Percentiles rank a stretch among this genome's conserved stretches.
These are phyloP conservation scores for Aspergillus panamensis DNA, from an alignment of 495 filamentous ascomycete genomes.

Conservation along the genomic window DNA sequence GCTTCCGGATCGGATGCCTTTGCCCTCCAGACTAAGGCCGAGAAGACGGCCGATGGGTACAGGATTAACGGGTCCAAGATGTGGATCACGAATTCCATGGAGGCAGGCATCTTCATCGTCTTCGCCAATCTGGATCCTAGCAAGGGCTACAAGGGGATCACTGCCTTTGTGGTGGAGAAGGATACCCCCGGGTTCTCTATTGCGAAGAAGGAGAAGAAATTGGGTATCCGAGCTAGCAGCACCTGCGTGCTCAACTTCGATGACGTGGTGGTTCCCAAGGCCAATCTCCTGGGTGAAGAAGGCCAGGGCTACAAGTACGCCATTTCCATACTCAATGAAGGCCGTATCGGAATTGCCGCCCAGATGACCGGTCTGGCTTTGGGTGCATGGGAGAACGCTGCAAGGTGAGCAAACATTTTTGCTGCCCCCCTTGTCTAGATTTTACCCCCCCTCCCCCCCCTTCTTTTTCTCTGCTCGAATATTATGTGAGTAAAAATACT, in stretches of 20 bases:
- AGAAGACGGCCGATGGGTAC: slow-evolving; percentile 72
- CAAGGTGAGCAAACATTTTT: slow-evolving; percentile 52
- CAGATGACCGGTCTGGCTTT: slow-evolving; percentile 98
- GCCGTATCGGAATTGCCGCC: slow-evolving; percentile 93
- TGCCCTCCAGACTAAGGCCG: slow-evolving; percentile 83
- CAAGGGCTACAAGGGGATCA: slow-evolving; percentile 93
- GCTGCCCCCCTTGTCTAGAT: not conserved
- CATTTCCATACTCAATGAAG: slow-evolving; percentile 94
- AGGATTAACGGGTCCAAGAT: slow-evolving; percentile 91
- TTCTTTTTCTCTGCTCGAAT: not conserved
- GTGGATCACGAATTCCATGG: slow-evolving; percentile 98
- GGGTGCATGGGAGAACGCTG: slow-evolving; percentile 95
- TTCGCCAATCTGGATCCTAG: slow-evolving; percentile 91
- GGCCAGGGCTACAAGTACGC: slow-evolving; percentile 98
- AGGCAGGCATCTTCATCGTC: slow-evolving; percentile 93
- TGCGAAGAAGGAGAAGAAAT: slow-evolving; percentile 99
- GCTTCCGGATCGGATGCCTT: slow-evolving; percentile 94
- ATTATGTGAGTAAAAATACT: not conserved
- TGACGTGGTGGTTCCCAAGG: slow-evolving; percentile 84
- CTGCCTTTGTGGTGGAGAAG: slow-evolving; percentile 93
- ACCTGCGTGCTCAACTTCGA: slow-evolving; percentile 98
- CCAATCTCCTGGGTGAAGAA: slow-evolving; percentile 81
- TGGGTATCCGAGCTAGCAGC: slow-evolving; percentile 90
- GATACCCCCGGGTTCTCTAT: slow-evolving; percentile 84
- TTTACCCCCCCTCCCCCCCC: not conserved